phyloP scores from a whole-genome alignment of 768 basidiomycete species.

The Leccinum ochraceum region DNA sequence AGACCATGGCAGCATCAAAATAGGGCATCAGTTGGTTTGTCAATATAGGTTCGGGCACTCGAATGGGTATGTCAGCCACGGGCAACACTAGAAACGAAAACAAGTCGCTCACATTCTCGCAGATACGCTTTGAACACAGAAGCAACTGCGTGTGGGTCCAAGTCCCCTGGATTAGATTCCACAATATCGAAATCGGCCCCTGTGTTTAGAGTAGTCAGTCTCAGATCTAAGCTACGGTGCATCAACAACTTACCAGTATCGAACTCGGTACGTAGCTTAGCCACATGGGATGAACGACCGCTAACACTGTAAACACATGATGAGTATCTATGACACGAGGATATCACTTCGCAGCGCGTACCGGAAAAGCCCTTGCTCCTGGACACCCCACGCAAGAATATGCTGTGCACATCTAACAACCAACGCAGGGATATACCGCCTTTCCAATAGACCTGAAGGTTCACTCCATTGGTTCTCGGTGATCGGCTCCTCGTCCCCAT shows the following conservation, averaged over 20 bases:
- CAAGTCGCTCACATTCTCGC: slow-evolving; percentile 74
- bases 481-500: slow-evolving; percentile 3
- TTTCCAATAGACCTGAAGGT: slow-evolving; percentile 41
- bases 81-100: slow-evolving; percentile 1
- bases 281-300: slow-evolving; percentile 80
- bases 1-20: slow-evolving; percentile 76
- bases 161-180: slow-evolving; percentile 76
- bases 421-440: slow-evolving; percentile 65
- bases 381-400: slow-evolving; percentile 76
- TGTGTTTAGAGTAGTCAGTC: slow-evolving; percentile 29
- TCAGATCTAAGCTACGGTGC: background rate
- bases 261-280: slow-evolving; percentile 75
- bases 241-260: slow-evolving; percentile 58
- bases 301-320: slow-evolving; percentile 54
- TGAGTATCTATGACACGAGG: slow-evolving; percentile 2
- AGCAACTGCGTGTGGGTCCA: slow-evolving; percentile 94
- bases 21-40: slow-evolving; percentile 68
- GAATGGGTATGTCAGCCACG: slow-evolving; percentile 10
- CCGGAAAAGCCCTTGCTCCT: slow-evolving; percentile 88
- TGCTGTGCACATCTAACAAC: slow-evolving; percentile 84
- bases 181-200: slow-evolving; percentile 87
- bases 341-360: slow-evolving; percentile 36
- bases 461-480: slow-evolving; percentile 12
- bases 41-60: slow-evolving; percentile 87
- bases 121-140: slow-evolving; percentile 92